Evolutionary conservation across 1,139 yeast genomes (phyloP).

Genomic region (Casaregolazyma suthepensis): DNA sequence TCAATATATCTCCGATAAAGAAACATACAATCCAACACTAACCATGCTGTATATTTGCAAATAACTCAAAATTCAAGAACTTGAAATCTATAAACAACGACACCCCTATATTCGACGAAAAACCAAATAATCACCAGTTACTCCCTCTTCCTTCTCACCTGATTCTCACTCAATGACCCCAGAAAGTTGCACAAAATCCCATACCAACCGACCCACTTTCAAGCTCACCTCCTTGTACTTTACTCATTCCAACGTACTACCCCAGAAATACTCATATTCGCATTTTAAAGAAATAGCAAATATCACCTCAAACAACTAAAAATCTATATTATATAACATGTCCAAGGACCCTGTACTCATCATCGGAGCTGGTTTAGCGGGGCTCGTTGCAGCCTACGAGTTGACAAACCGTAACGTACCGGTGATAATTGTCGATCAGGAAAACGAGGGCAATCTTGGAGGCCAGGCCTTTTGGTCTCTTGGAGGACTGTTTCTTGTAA

Average conservation of each 20-base stretch:
- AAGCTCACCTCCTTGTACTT: background rate
- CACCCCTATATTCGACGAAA: background rate
- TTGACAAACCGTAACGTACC: background rate
- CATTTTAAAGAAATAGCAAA: background rate
- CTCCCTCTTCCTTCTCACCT: background rate
- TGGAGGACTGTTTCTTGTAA: conserved; percentile 2
- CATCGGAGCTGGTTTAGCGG: conserved; percentile 1
- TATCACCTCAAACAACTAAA: background rate
- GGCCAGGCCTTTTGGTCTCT: conserved; percentile 7
- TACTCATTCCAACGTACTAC: background rate
- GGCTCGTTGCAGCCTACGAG: conserved; percentile 4
- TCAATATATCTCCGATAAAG: background rate
- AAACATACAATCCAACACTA: background rate
- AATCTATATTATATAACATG: background rate
- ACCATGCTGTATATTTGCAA: background rate
- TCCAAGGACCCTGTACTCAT: background rate
- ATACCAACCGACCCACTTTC: background rate
- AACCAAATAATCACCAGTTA: background rate
- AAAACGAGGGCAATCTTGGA: conserved; percentile 4
- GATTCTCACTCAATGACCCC: background rate
- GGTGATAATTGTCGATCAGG: conserved; percentile 2
- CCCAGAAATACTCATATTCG: background rate
- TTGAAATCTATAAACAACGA: background rate
- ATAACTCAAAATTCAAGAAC: too few species aligned
- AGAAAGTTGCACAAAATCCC: background rate